Evolutionary conservation across 768 basidiomycete species (phyloP), one percentile per base, ranked within the genome.

Genomic region (Macrolepiota albuminosa): DNA sequence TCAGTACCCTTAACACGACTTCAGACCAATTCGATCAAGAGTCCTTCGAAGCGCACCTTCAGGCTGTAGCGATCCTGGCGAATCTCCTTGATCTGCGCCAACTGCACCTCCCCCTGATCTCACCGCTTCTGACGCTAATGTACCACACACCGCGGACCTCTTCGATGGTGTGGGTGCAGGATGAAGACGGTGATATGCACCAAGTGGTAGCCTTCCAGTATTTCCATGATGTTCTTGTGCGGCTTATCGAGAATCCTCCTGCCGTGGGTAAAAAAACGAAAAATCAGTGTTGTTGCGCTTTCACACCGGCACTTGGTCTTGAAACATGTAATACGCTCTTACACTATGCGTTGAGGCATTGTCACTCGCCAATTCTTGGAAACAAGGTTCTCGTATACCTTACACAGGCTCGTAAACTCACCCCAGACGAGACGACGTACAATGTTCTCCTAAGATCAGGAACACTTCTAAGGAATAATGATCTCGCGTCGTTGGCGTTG

Each of bases 321-420:
- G 58, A 68, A 10, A 62, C 67, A 10, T 88, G 85, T 70, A 88
- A 89, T 67, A 66, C 83, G 0, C 79, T 93, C 31, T 64, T 92
- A 4, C 78, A 87, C 61, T 91, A 90, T 68, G 75, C 85, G 4
- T 76, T 93, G 39, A 81, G 81, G 8, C 79, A 88, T 64, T 79
- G 81, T n/a, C 71, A 77, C 43, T 85, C 85, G 6, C 71, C 79
- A 18, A 59, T 66, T 1, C 72, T 83, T 29, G 87, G 82, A 0
- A 69, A 77, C 14, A 62, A 68, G 13, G 71, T 91, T 14, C 68
- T 89, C 11, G 62, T 79, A 13, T 82, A 89, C 63, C 86, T 90
- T 83, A 73, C 72, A 21, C 63, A 72, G 18, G 61, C 72, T 2
- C 78, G 82, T 16, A 59, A 71, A 8, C 64, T 87, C 16, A 60